A percentile compares a stretch with the other conserved stretches of the same genome.
Conservation (phyloP, 805 yeast species). For the Yueomyces sinensis region DNA sequence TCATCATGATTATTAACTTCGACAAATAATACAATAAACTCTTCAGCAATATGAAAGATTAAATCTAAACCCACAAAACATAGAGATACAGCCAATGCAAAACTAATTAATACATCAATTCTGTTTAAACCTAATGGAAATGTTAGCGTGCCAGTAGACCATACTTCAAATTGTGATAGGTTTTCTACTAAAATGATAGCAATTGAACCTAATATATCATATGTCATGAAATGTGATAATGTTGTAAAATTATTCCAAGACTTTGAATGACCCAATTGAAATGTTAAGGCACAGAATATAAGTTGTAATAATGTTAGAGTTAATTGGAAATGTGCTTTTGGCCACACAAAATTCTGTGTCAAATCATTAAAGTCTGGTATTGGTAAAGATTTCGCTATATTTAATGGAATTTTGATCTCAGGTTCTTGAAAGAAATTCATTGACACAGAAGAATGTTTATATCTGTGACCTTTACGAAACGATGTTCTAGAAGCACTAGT, state of each 20-base stretch:
- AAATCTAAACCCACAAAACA: constrained; percentile 87
- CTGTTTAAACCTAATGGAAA: constrained; percentile 93
- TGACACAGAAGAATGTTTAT: constrained; percentile 91
- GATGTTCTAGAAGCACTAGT: constrained; percentile 34
- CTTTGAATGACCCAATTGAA: constrained; percentile 44
- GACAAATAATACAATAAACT: constrained; percentile 33
- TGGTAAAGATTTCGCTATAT: constrained; percentile 53
- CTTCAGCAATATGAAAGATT: constrained; percentile 78
- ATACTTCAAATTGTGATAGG: constrained; percentile 83
- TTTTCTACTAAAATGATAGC: constrained; percentile 60
- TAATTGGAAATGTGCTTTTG: constrained; percentile 43
- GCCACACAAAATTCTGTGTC: constrained; percentile 38
- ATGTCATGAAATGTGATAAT: constrained; percentile 74
- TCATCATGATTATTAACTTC: constrained; percentile 22
- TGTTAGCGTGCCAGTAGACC: constrained; percentile 70
- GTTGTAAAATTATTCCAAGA: constrained; percentile 55
- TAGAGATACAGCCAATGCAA: constrained; percentile 73
- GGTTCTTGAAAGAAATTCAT: constrained; percentile 95
- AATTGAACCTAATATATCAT: constrained; percentile 70
- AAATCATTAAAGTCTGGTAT: constrained; percentile 44
- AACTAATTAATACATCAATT: constrained; percentile 75
- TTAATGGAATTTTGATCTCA: constrained; percentile 56
- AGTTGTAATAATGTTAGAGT: constrained; percentile 49
- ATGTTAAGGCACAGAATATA: constrained; percentile 38
- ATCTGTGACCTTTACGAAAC: constrained; percentile 86